Evolutionary conservation across 148 eudicot species (phyloP).

Genomic region (Fagopyrum tataricum): DNA sequence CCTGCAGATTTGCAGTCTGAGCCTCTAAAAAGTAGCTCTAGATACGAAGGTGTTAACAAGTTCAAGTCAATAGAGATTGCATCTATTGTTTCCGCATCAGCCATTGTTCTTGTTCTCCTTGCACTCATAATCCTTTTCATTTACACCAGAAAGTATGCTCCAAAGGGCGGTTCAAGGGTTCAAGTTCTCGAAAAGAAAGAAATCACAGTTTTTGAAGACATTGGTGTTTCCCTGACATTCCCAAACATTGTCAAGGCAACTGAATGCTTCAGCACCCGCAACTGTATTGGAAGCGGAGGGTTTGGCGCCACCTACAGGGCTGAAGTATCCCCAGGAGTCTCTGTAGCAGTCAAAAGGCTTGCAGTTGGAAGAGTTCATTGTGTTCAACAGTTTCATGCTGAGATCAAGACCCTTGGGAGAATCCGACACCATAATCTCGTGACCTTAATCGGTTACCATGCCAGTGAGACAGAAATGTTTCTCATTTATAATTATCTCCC

Average conservation of each 20-base stretch:
- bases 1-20: constrained; percentile 19
- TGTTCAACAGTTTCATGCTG: constrained; percentile 62
- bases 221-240: constrained; percentile 17
- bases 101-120: constrained; percentile 37
- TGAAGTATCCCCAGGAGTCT: constrained; percentile 36
- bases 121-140: constrained; percentile 39
- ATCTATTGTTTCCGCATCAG: constrained; percentile 35
- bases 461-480: constrained; percentile 65
- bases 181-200: constrained; percentile 24
- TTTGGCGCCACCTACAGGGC: constrained; percentile 72
- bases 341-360: constrained; percentile 61
- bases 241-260: constrained; percentile 45
- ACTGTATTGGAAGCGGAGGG: constrained; percentile 72
- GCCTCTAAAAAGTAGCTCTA: constrained; percentile 18
- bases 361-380: constrained; percentile 51
- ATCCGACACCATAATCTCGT: constrained; percentile 50
- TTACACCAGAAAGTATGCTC: constrained; percentile 32
- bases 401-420: constrained; percentile 48
- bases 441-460: constrained; percentile 55
- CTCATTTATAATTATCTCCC: constrained; percentile 65
- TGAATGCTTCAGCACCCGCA: constrained; percentile 38
- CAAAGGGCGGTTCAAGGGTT: constrained; percentile 32
- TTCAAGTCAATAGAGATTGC: constrained; percentile 40
- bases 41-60: constrained; percentile 10
- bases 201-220: constrained; percentile 5